Conservation (phyloP, 1,284 basidiomycete genomes). For the Kalmanozyma brasiliensis region DNA sequence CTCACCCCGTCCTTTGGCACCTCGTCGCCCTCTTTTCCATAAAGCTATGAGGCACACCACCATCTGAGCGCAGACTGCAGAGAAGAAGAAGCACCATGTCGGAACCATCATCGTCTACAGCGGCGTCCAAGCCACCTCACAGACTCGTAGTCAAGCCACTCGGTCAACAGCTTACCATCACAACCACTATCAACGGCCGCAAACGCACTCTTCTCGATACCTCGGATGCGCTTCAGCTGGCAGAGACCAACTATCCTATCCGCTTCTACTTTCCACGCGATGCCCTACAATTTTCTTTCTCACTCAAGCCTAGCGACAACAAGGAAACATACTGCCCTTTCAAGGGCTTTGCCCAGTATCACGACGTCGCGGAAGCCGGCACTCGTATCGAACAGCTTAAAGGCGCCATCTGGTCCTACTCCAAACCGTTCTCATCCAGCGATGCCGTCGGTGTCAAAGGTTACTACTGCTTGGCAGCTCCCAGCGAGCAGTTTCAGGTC, state of each 20-base stretch:
- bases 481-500: conserved; percentile 17
- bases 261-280: conserved; percentile 46
- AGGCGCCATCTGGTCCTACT: conserved; percentile 42
- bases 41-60: neutral
- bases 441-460: conserved; percentile 28
- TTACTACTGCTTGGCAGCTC: conserved; percentile 37
- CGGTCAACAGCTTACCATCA: conserved; percentile 27
- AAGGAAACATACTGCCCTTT: conserved; percentile 43
- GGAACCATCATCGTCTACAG: conserved; percentile 4
- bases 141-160: conserved; percentile 28
- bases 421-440: conserved; percentile 29
- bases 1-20: neutral
- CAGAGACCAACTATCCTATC: conserved; percentile 39
- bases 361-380: conserved; percentile 26
- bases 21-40: neutral
- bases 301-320: conserved; percentile 23
- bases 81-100: conserved; percentile 5
- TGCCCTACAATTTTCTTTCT: conserved; percentile 32
- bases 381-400: conserved; percentile 20
- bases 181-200: conserved; percentile 23
- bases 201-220: conserved; percentile 34
- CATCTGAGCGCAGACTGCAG: neutral
- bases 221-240: conserved; percentile 27
- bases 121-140: conserved; percentile 34
- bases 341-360: conserved; percentile 45